Evolutionary conservation across 2,329 filamentous ascomycete species (phyloP).

Genomic region (Cordyceps pruinosa): DNA sequence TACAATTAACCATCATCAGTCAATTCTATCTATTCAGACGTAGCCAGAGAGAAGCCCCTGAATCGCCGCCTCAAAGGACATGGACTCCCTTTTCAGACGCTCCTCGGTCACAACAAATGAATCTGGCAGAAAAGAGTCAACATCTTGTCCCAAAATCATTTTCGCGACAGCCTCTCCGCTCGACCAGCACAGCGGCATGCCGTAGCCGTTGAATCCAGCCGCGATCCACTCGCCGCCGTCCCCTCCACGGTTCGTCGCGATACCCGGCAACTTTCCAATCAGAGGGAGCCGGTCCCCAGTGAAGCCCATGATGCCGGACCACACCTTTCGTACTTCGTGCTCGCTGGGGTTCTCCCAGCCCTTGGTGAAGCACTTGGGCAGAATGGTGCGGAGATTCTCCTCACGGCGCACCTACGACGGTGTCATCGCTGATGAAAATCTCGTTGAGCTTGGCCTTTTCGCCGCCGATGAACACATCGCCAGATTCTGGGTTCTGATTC

Average conservation of each 20-base stretch:
- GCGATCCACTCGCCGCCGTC: conserved; percentile 39
- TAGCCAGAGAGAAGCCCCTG: not conserved
- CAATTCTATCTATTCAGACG: not conserved
- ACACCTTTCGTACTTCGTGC: conserved; percentile 29
- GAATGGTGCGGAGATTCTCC: conserved; percentile 27
- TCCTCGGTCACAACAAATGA: conserved; percentile 17
- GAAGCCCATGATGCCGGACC: conserved; percentile 41
- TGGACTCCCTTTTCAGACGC: not conserved
- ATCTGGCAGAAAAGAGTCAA: conserved; percentile 18
- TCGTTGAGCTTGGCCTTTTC: conserved; percentile 33
- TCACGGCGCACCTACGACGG: conserved; percentile 27
- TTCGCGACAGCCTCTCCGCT: conserved; percentile 33
- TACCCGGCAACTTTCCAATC: conserved; percentile 36
- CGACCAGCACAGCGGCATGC: conserved; percentile 45
- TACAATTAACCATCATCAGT: not conserved
- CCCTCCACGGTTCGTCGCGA: conserved; percentile 13
- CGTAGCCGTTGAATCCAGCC: conserved; percentile 42
- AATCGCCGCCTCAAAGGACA: not conserved
- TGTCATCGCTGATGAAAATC: conserved; percentile 39
- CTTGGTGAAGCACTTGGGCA: conserved; percentile 29
- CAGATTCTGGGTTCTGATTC: conserved; percentile 21
- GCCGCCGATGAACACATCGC: conserved; percentile 45
- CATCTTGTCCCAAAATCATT: conserved; percentile 20
- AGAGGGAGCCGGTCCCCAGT: conserved; percentile 41
- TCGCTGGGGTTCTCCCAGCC: conserved; percentile 19